Evolutionary conservation across 495 filamentous ascomycete genomes (phyloP).

Genomic region (Aspergillus campestris): DNA sequence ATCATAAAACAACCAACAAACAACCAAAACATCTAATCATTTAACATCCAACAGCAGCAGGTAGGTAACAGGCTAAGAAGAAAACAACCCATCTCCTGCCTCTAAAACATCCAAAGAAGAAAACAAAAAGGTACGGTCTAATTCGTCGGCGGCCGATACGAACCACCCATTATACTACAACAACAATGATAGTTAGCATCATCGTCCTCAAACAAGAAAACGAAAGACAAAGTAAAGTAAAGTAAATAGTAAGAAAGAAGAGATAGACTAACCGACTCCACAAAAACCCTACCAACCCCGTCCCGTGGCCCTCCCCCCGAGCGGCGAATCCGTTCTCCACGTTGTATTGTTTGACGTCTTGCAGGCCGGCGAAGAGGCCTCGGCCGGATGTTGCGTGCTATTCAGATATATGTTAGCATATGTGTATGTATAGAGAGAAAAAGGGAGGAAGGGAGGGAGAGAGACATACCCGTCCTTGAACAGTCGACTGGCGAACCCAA

Average conservation of each 20-base stretch:
- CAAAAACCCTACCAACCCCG: slow-evolving; percentile 8
- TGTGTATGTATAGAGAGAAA: neutral
- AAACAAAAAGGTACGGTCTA: too few species aligned
- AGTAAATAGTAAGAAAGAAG: neutral
- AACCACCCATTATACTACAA: too few species aligned
- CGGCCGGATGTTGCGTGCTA: slow-evolving; percentile 31
- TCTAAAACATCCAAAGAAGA: too few species aligned
- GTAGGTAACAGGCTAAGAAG: too few species aligned
- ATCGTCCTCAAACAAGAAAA: too few species aligned
- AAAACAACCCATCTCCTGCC: too few species aligned
- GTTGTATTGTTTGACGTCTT: slow-evolving; percentile 38
- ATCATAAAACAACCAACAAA: too few species aligned
- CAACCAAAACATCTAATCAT: too few species aligned
- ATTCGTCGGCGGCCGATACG: too few species aligned
- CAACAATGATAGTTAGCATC: too few species aligned
- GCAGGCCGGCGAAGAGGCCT: slow-evolving; percentile 38
- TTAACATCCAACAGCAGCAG: too few species aligned
- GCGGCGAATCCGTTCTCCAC: slow-evolving; percentile 36
- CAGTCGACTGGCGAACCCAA: slow-evolving; percentile 23
- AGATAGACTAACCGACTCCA: slow-evolving; percentile 4
- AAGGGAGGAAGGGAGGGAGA: neutral
- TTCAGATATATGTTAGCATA: neutral
- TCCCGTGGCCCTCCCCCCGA: slow-evolving; percentile 1
- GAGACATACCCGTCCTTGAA: slow-evolving; percentile 17
- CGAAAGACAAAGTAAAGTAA: too few species aligned